Base-by-base conservation (phyloP, 805 yeast species). In the Candida anglica region DNA sequence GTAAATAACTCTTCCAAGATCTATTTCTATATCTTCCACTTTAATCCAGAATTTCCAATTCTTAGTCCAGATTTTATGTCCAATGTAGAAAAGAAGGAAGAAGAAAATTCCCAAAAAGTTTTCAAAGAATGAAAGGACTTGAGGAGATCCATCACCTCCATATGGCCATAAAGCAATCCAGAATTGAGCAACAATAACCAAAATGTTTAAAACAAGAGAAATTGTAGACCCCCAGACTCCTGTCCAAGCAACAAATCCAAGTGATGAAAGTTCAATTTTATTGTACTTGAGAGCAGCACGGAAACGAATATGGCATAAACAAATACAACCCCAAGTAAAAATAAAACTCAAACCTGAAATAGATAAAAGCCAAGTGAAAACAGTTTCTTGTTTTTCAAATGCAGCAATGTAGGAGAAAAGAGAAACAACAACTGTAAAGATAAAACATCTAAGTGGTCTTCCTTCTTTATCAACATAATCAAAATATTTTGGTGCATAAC, bases 81-180 rank as follows among this genome's bases (percentile, higher is more conserved):
- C 73, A 13, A 73, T 13, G 58, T 71, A 80, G 58, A 77, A 71
- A 2, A 57, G 73, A 25, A 85, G 34, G 26, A 81, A 65, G 31
- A 84, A 72, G 15, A 86, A 85, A 38, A 71, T 66, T 11, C 86
- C 76, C 47, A 85, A 63, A 57, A 79, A 84, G 15, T 75, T 63
- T 51, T 71, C 62, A 67, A 86, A 86, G 70, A 85, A 86, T 28
- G 46, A 59, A 25, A 57, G 47, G 7, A 85, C 84, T 14, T 30
- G 17, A 15, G 32, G 32, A 9, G 10, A 29, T n/a, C n/a, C n/a
- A n/a, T n/a, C n/a, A 6, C 38, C 64, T 11, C 77, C 77, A 30
- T 77, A 51, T 36, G 95, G 95, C 70, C 69, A 85, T 27, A 83
- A 62, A 6, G 93, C 89, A 39, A 81, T 69, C 86, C 89, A 86